Conservation (phyloP, 352 stramenopile genomes). For the Globisporangium iwayamae region DNA sequence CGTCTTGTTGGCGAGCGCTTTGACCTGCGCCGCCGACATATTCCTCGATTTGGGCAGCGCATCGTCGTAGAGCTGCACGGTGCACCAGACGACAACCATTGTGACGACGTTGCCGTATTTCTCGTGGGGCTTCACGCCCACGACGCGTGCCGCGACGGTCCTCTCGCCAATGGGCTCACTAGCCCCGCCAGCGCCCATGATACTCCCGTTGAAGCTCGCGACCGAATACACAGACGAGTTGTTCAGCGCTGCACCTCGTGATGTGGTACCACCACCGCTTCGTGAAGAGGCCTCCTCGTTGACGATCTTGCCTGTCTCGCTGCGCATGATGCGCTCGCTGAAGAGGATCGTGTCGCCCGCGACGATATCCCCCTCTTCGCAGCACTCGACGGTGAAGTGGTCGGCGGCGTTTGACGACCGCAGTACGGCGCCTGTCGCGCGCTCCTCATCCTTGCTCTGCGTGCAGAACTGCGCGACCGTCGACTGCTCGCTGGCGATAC, state of each 20-base stretch:
- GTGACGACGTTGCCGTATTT: slow-evolving; percentile 50
- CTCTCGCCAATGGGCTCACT: slow-evolving; percentile 55
- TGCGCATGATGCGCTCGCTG: slow-evolving; percentile 84
- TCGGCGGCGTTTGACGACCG: slow-evolving; percentile 44
- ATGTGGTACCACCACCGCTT: slow-evolving; percentile 5
- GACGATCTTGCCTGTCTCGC: slow-evolving; percentile 32
- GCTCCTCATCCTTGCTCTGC: slow-evolving; percentile 57
- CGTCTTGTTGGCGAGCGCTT: slow-evolving; percentile 15
- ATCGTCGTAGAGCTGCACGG: slow-evolving; percentile 71
- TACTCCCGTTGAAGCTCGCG: slow-evolving; percentile 27
- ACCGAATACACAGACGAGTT: slow-evolving; percentile 49
- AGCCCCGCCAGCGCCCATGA: not conserved
- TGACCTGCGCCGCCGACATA: slow-evolving; percentile 14
- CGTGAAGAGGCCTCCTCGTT: slow-evolving; percentile 17
- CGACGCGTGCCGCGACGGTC: slow-evolving; percentile 68
- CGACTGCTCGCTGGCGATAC: slow-evolving; percentile 60
- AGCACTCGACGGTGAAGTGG: slow-evolving; percentile 73
- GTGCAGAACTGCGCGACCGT: slow-evolving; percentile 81
- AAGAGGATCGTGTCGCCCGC: slow-evolving; percentile 90
- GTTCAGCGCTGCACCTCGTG: slow-evolving; percentile 8
- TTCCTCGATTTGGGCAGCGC: slow-evolving; percentile 13
- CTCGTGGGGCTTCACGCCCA: slow-evolving; percentile 37
- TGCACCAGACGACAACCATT: slow-evolving; percentile 76
- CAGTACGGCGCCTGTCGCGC: slow-evolving; percentile 24
- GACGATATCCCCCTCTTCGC: slow-evolving; percentile 75